These are phyloP conservation scores for Lolium multiflorum DNA, from an alignment of 176 grass and related monocot genomes.

Conservation along the genomic window DNA sequence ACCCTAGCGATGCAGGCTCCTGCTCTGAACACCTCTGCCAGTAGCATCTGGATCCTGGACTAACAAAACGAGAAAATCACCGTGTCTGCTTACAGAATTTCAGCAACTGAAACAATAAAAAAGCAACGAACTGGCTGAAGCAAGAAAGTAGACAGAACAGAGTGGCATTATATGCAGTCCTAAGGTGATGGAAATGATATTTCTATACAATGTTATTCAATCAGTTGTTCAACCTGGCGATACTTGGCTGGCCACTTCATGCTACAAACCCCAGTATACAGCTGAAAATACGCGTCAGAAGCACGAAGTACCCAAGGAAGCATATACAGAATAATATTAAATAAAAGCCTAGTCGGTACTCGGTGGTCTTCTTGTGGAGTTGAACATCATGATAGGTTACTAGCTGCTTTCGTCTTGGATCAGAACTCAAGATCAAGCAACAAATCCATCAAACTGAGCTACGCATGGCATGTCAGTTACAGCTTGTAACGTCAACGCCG, in stretches of 20 bases:
- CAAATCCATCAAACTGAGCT: too few relatives aligned
- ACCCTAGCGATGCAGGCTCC: constrained; percentile 38
- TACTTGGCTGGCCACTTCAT: neutral
- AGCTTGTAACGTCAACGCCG: too few relatives aligned
- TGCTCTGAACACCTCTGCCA: constrained; percentile 48
- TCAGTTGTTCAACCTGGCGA: too few relatives aligned
- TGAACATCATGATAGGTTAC: too few relatives aligned
- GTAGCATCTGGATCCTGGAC: constrained; percentile 55
- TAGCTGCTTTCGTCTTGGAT: too few relatives aligned
- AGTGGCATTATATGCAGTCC: neutral
- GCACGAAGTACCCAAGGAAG: too few relatives aligned
- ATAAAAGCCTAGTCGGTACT: neutral
- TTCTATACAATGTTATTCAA: neutral
- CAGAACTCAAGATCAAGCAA: too few relatives aligned
- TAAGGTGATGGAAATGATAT: neutral
- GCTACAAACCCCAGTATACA: too few relatives aligned
- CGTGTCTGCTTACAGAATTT: constrained; percentile 24
- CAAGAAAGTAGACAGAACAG: neutral
- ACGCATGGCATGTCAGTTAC: too few relatives aligned
- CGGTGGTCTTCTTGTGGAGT: neutral
- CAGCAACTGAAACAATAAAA: neutral
- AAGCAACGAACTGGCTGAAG: neutral
- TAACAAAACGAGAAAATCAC: constrained; percentile 28
- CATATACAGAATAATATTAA: too few relatives aligned
- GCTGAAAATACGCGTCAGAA: too few relatives aligned